Evolutionary conservation across 352 stramenopile species (phyloP), one percentile per base, ranked within the genome.

Genomic region (Pythium phragmitis): DNA sequence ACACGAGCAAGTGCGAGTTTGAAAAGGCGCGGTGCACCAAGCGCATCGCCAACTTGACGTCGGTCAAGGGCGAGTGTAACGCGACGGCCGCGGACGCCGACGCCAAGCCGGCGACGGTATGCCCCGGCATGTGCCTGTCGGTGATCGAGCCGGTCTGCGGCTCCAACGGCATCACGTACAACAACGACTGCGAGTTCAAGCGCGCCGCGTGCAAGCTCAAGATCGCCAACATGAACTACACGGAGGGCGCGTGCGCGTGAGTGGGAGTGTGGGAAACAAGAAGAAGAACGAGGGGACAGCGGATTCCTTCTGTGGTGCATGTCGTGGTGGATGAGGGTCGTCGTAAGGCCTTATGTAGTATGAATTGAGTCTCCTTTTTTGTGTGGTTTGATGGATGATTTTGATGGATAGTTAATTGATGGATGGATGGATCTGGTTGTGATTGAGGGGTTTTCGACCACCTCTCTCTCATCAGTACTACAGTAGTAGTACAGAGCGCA

Each of bases 171-270:
- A 28, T 61, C 16, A 72, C 52, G n/a, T 72, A 72, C 59, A 33
- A 14, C 26, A 72, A 72, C 59, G 75, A 69, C 42, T 76, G 63
- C 47, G 59, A 59, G 59, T 85, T 85, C 11, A 33, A 56, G 16
- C 21, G 26, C 41, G 63, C 63, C 41, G 41, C 59, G 51, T 69
- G 63, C 56, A 60, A 21, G 21, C 48, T 64, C 48, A 53, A 53
- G n/a, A 60, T 57, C 26, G 45, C 45, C 34, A 47, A 13, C 45
- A 42, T 56, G 53, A 58, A 4, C 28, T 49, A n/a, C 36, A 19
- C 13, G 23, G 53, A 62, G 19, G 61, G 61, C 16, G 61, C 48
- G 19, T 63, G 53, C 54, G 17, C 48, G 12, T 30, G 14, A 28
- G 42, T 26, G 26, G 2, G 16, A 43, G 37, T 43, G 11, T 43